Evolutionary conservation across 345 rosid species (phyloP), one percentile per base, ranked within the genome.

Genomic region (Anacardium occidentale): DNA sequence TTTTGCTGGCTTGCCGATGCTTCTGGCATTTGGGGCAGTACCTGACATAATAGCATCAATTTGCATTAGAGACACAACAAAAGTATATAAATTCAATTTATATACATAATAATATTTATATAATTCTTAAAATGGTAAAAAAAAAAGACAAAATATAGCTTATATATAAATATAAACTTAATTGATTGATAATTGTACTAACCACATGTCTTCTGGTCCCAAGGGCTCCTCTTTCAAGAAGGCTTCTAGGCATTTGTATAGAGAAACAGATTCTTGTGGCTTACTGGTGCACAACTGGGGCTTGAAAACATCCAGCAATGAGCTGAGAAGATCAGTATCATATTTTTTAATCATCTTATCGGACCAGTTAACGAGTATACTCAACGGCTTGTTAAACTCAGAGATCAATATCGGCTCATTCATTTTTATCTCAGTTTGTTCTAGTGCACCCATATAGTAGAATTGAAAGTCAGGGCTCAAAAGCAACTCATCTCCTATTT

Each of bases 151-250:
- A 8, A 29, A 61, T 18, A 71, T n/a, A 29, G 7, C 7, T 3
- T 1, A 29, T n/a, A 10, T 12, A 34, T 66, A 50, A 10, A 11
- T 11, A 47, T 5, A 34, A 34, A 50, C 29, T 8, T 25, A 50
- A 48, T 15, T 48, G 32, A 42, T 68, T 17, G 24, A 52, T 50
- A 13, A 48, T 57, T 54, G 29, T 24, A 61, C 88, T 80, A 62
- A 90, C 94, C 92, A 90, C 94, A 90, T 90, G 70, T 90, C 92
- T 70, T 87, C 95, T 9, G 89, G 92, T 73, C 92, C 95, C 72
- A 90, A 79, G 59, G 92, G 95, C 64, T 90, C 92, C 80, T 83
- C 90, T 77, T 81, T 88, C 78, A 90, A 79, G 84, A 90, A 90
- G 62, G 90, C 87, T 83, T 90, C 87, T 10, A 86, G 92, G 81